Base-by-base conservation (phyloP, 2,329 filamentous ascomycete genomes). In the Diplocarpon rosae region DNA sequence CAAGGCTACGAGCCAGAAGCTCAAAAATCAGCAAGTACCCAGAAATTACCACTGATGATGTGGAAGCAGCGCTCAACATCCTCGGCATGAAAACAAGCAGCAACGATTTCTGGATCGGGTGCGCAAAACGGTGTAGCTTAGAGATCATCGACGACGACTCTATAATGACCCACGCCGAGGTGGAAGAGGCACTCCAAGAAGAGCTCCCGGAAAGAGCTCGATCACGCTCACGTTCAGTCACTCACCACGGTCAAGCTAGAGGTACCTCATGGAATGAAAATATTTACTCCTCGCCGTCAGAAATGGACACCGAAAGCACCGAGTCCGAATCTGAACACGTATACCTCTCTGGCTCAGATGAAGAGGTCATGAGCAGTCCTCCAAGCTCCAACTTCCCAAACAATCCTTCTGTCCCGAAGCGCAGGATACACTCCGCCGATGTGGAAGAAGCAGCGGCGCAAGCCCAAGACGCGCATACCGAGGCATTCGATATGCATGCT, bases 1-100 rank as follows among this genome's bases (percentile, higher is more conserved):
- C 83, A 2, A 72, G 86, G 34, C 64, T 87, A 17, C 72, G 78
- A 42, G 69, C 78, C 4, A 52, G 42, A 38, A 39, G 48, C 28
- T 53, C 45, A 2, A 31, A 64, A 60, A 54, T 61, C 61, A 31
- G 56, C 47, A 56, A 56, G 47, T 40, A 51, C 15, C 45, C 52
- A n/a, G 52, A 60, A 29, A 49, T 60, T 17, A 56, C 41, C 17
- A 11, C 39, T 8, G 51, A 52, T n/a, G 61, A 68, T 57, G 73
- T 81, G 0, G 58, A 61, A 29, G 66, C 74, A 11, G 76, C 78
- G 15, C 55, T 76, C 12, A 65, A 73, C 10, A 63, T 78, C 2
- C 59, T 83, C 3, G 66, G 68, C 5, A 62, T 82, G 62, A 63
- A 68, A 32, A 55, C 55, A 3, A 62, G 72, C 45, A 62, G 63